A percentile compares a stretch with the other conserved stretches of the same genome.
These are phyloP conservation scores for Epichloe coenophiala DNA, from an alignment of 2,329 filamentous ascomycete genomes.

Conservation along the genomic window DNA sequence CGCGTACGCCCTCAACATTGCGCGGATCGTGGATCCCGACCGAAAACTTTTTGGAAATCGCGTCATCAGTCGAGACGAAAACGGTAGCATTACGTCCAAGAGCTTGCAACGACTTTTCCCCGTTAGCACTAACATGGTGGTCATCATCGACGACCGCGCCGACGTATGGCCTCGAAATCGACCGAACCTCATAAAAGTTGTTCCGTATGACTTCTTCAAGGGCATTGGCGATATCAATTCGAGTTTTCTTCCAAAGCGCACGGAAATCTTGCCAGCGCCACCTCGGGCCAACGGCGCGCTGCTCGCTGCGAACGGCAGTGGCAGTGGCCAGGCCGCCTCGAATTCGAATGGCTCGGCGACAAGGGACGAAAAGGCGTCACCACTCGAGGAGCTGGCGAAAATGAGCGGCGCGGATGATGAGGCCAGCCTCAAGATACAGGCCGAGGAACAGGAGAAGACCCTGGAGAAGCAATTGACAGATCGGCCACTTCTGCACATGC, in stretches of 20 bases:
- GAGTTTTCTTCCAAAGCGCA: conserved; percentile 77
- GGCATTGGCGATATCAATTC: conserved; percentile 98
- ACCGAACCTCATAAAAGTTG: conserved; percentile 86
- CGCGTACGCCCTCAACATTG: conserved; percentile 87
- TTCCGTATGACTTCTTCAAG: conserved; percentile 93
- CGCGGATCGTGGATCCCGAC: conserved; percentile 82
- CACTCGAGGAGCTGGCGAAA: conserved; percentile 61
- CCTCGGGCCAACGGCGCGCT: conserved; percentile 14
- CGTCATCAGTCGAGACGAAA: conserved; percentile 93
- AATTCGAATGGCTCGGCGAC: conserved; percentile 3
- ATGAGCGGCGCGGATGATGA: conserved; percentile 62
- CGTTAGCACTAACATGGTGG: conserved; percentile 96
- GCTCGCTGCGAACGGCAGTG: not conserved
- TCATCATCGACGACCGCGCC: conserved; percentile 93
- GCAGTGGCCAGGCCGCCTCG: not conserved
- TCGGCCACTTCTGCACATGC: conserved; percentile 78
- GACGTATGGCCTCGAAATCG: conserved; percentile 92
- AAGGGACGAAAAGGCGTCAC: conserved; percentile 20
- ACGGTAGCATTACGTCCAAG: conserved; percentile 83
- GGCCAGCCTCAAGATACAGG: conserved; percentile 57
- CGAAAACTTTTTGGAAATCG: conserved; percentile 84
- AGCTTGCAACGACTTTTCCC: conserved; percentile 84
- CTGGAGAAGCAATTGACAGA: conserved; percentile 83
- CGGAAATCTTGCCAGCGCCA: conserved; percentile 32
- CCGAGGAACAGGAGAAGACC: conserved; percentile 73